Evolutionary conservation across 202 grass and related monocot species (phyloP), one percentile per base, ranked within the genome.

Genomic region (Setaria italica): DNA sequence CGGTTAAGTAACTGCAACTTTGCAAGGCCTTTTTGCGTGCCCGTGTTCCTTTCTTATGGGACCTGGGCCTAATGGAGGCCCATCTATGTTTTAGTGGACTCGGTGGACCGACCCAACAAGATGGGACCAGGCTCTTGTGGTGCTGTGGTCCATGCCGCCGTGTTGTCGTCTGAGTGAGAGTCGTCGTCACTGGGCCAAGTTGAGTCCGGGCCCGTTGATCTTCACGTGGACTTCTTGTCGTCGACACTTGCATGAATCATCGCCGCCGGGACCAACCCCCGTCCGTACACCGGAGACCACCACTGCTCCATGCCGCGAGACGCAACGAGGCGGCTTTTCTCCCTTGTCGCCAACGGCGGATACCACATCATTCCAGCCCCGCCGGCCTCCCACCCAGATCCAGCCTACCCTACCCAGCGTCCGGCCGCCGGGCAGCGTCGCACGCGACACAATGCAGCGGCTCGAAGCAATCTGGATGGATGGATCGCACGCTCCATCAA

Each of bases 401-500:
- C 68, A 33, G 21, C 37, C 25, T 25, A 19, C 3, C 4, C 17
- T 1, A 8, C 7, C 47, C 50, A 2, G 46, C 43, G 59, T 59
- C 30, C 60, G 8, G 42, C 12, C 6, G 25, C 7, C 11, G 4
- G 4, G 16, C 69, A 56, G 15, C 67, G 10, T 67, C 48, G 34
- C 76, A 73, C 30, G 48, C 59, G 50, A 34, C 62, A 59, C 62
- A n/a, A 51, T n/a, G 32, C 79, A n/a, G 63, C 72, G 49, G 25
- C 50, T 53, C 43, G 79, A 87, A 82, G 71, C 85, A 62, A 59
- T 70, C 51, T 50, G 45, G 79, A 68, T 67, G 59, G 66, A 43
- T 5, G 0, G 68, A 77, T 78, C 53, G 71, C 79, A 82, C 72
- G 72, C 71, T 33, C 62, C 78, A 20, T 55, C 80, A 72, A 72